Conservation (phyloP, 805 yeast genomes). For the Pichia thaimueangensis region DNA sequence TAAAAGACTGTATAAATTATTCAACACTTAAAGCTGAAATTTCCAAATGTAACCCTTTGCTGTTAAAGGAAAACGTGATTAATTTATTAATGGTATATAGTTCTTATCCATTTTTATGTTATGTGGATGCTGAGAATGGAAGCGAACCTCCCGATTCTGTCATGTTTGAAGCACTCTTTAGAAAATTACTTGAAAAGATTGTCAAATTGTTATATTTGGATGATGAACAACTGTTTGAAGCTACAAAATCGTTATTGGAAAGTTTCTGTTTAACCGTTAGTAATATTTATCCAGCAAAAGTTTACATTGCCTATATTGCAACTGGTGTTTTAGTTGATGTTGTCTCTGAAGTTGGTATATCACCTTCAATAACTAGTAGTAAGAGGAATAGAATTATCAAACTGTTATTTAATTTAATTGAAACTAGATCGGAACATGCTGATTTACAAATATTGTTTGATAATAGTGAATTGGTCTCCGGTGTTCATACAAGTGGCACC, state of each 20-base stretch:
- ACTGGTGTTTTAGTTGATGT: constrained; percentile 32
- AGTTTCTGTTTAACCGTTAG: constrained; percentile 30
- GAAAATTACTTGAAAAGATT: constrained; percentile 27
- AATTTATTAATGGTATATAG: constrained; percentile 29
- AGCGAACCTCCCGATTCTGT: constrained; percentile 9
- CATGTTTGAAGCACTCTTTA: constrained; percentile 19
- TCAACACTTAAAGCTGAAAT: neutral
- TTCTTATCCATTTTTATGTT: constrained; percentile 31
- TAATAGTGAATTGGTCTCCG: constrained; percentile 4
- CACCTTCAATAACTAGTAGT: constrained; percentile 18
- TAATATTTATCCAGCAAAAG: constrained; percentile 23
- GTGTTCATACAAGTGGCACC: constrained; percentile 20
- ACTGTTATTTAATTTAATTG: constrained; percentile 34
- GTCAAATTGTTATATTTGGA: constrained; percentile 33
- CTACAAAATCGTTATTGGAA: constrained; percentile 32
- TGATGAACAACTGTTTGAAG: constrained; percentile 29
- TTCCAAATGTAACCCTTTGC: neutral
- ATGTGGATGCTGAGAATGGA: constrained; percentile 12
- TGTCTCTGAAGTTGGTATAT: constrained; percentile 28
- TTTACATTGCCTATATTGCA: constrained; percentile 34
- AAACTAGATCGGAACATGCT: constrained; percentile 26
- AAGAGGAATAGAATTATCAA: constrained; percentile 32
- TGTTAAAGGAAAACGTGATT: constrained; percentile 17
- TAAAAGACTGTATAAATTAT: neutral
- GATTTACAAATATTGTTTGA: constrained; percentile 9